phyloP scores from a whole-genome alignment of 106 monocot species.

The Posidonia australis region DNA sequence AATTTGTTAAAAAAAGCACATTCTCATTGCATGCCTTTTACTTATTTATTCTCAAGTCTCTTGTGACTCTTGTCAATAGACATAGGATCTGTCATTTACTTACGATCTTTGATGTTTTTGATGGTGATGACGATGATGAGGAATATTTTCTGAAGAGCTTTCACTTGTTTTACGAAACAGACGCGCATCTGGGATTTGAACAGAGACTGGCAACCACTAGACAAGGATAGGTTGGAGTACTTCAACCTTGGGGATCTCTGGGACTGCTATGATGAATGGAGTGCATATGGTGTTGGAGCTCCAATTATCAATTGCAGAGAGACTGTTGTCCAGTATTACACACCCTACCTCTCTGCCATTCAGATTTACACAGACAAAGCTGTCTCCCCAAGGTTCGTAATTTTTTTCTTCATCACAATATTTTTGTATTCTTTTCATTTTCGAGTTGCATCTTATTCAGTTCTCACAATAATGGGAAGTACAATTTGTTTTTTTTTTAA shows the following conservation, averaged over 20 bases:
- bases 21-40: too few relatives aligned
- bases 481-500: neutral
- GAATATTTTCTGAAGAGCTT: too few relatives aligned
- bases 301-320: constrained; percentile 12
- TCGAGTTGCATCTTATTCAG: neutral
- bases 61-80: too few relatives aligned
- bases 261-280: constrained; percentile 34
- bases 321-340: constrained; percentile 17
- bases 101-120: too few relatives aligned
- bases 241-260: constrained; percentile 30
- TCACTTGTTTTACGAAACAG: constrained; percentile 1
- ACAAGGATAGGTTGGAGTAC: constrained; percentile 11
- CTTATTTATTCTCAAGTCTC: too few relatives aligned
- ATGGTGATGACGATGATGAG: too few relatives aligned
- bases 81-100: too few relatives aligned
- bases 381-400: neutral
- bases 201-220: constrained; percentile 4
- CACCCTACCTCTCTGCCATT: constrained; percentile 26
- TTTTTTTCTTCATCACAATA: neutral
- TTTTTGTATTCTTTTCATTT: neutral
- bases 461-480: neutral
- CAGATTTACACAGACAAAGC: constrained; percentile 17
- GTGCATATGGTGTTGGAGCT: constrained; percentile 25
- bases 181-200: constrained; percentile 1
- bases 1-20: too few relatives aligned